These are phyloP conservation scores for Canna indica DNA, from an alignment of 176 grass and related monocot species.

Conservation along the genomic window DNA sequence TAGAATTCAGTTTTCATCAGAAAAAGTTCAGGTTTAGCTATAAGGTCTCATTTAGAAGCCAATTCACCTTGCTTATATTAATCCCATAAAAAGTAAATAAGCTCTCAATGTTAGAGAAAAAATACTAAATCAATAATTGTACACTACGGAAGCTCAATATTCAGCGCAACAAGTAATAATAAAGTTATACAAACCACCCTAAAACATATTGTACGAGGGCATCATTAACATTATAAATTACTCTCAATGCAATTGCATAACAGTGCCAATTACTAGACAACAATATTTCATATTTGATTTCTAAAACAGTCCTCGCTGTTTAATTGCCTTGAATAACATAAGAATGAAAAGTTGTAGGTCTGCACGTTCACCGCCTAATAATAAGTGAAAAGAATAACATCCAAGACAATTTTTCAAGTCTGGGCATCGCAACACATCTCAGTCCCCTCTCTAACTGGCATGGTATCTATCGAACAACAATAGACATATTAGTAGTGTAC, in stretches of 20 bases:
- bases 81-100: background rate
- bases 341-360: too few species aligned
- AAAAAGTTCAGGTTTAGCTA: background rate
- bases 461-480: too few species aligned
- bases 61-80: background rate
- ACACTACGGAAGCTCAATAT: background rate
- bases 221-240: too few species aligned
- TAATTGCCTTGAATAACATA: too few species aligned
- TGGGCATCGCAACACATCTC: too few species aligned
- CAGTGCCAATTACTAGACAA: background rate
- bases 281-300: background rate
- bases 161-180: background rate
- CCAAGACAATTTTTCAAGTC: too few species aligned
- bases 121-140: background rate
- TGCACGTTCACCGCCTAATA: background rate
- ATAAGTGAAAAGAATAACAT: background rate
- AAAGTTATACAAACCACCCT: background rate
- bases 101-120: background rate
- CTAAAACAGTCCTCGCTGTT: background rate
- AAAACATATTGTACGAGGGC: background rate
- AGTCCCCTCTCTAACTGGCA: too few species aligned
- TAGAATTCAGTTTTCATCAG: slow-evolving; percentile 16
- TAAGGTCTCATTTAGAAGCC: background rate
- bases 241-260: background rate
- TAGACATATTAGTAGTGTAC: too few species aligned